phyloP scores from a whole-genome alignment of 331 rosid species.

The Stylosanthes scabra region DNA sequence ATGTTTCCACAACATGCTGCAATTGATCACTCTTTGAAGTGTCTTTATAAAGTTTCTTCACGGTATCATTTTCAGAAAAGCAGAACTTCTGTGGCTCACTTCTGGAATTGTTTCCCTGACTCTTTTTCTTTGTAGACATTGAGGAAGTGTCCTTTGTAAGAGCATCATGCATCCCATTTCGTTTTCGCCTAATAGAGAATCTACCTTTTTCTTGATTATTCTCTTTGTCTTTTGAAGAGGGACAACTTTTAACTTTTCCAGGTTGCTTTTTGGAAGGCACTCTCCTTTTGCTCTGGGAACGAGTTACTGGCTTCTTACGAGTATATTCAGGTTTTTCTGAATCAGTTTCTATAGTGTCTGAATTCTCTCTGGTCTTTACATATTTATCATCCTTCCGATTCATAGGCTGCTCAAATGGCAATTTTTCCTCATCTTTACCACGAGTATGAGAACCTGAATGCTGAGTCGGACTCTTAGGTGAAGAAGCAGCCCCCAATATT shows the following conservation, averaged over 20 bases:
- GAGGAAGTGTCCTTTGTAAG: conserved; percentile 54
- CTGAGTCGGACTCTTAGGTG: conserved; percentile 54
- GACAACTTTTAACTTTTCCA: conserved; percentile 48
- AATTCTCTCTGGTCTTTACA: conserved; percentile 55
- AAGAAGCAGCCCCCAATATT: conserved; percentile 73
- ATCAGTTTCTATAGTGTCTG: conserved; percentile 90
- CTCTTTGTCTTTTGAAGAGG: conserved; percentile 44
- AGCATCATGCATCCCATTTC: conserved; percentile 42
- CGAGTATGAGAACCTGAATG: conserved; percentile 49
- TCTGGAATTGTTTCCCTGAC: conserved; percentile 44
- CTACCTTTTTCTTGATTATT: conserved; percentile 53
- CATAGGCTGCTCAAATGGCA: conserved; percentile 43
- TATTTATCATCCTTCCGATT: conserved; percentile 46
- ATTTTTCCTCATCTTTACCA: conserved; percentile 44
- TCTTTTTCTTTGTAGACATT: conserved; percentile 48
- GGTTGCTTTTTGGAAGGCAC: conserved; percentile 47
- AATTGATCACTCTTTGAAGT: conserved; percentile 50
- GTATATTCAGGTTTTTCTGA: conserved; percentile 67
- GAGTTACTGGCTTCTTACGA: conserved; percentile 68
- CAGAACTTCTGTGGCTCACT: conserved; percentile 45
- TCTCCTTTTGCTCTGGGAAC: conserved; percentile 63
- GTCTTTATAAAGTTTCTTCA: conserved; percentile 46
- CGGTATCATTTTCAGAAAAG: conserved; percentile 45
- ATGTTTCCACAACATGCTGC: conserved; percentile 38
- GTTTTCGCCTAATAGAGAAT: conserved; percentile 50